phyloP scores from a whole-genome alignment of 208 protist genomes.

The Trypanosoma grayi region DNA sequence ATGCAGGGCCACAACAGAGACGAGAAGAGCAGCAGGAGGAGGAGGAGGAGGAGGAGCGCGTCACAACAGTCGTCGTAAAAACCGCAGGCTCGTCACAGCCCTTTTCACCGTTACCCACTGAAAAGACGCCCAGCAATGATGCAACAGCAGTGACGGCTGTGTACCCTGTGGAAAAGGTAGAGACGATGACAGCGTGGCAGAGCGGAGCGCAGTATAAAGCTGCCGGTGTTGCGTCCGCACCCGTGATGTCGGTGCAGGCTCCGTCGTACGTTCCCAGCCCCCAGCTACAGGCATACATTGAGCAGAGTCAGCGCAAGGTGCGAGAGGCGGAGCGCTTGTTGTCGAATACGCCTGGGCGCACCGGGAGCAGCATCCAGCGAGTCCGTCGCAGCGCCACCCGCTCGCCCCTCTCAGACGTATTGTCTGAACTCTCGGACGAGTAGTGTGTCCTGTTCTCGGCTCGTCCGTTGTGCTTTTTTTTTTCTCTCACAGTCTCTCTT shows the following conservation, averaged over 20 bases:
- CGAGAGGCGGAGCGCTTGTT: slow-evolving; percentile 61
- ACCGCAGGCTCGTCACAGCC: too few relatives aligned
- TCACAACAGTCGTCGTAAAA: too few relatives aligned
- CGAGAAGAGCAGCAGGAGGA: not conserved
- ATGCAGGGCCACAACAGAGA: not conserved
- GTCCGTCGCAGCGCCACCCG: not conserved
- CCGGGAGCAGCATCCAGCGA: not conserved
- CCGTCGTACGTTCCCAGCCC: slow-evolving; percentile 41
- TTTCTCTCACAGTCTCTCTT: too few relatives aligned
- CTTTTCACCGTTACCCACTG: not conserved
- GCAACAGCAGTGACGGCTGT: not conserved
- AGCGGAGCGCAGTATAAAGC: not conserved
- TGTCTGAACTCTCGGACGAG: slow-evolving; percentile 15
- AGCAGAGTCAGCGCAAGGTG: slow-evolving; percentile 59
- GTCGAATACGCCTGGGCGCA: slow-evolving; percentile 5
- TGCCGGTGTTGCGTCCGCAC: not conserved
- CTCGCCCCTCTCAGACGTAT: slow-evolving; percentile 4
- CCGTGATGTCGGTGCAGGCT: slow-evolving; percentile 11
- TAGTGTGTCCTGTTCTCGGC: too few relatives aligned
- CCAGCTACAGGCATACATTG: slow-evolving; percentile 63
- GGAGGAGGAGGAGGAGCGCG: too few relatives aligned
- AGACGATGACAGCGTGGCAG: too few relatives aligned
- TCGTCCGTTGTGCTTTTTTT: too few relatives aligned
- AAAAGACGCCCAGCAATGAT: not conserved
- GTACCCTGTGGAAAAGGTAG: not conserved